A percentile compares a stretch with the other conserved stretches of the same genome.
Conservation (phyloP, 169 alveolate species). For the Babesia bigemina region DNA sequence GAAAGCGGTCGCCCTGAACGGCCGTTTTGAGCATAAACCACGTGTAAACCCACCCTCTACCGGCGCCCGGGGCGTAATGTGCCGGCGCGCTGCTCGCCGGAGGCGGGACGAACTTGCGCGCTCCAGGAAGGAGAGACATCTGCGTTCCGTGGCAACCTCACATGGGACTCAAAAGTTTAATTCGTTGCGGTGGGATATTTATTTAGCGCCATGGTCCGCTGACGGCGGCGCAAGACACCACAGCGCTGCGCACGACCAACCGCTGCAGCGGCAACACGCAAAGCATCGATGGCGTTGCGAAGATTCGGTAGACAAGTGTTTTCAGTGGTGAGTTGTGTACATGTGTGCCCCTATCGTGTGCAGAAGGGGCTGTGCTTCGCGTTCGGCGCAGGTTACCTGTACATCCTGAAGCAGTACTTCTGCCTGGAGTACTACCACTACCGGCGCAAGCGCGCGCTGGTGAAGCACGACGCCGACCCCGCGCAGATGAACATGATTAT, state of each 20-base stretch:
- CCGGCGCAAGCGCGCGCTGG: conserved; percentile 32
- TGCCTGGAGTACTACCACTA: conserved; percentile 59
- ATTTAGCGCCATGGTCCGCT: neutral
- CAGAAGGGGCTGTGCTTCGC: conserved; percentile 61
- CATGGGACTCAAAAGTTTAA: neutral
- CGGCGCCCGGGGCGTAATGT: conserved; percentile 78
- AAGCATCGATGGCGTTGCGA: conserved; percentile 3
- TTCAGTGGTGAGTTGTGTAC: conserved; percentile 21
- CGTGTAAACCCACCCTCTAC: conserved; percentile 77
- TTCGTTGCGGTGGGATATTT: neutral
- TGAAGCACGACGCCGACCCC: conserved; percentile 63
- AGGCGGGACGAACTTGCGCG: conserved; percentile 47
- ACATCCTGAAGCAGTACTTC: conserved; percentile 54
- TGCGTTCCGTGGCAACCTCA: neutral
- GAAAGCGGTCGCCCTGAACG: conserved; percentile 43
- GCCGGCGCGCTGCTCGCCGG: conserved; percentile 34
- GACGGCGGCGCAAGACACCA: too few species aligned
- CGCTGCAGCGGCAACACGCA: conserved; percentile 13
- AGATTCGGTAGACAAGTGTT: neutral
- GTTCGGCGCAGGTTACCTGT: conserved; percentile 48
- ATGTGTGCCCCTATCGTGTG: neutral
- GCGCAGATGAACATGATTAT: conserved; percentile 47
- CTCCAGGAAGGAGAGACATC: conserved; percentile 57
- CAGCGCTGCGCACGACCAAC: too few species aligned
- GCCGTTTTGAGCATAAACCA: neutral